phyloP scores from a whole-genome alignment of 805 yeast genomes.

The Saccharomycopsis sp. region DNA sequence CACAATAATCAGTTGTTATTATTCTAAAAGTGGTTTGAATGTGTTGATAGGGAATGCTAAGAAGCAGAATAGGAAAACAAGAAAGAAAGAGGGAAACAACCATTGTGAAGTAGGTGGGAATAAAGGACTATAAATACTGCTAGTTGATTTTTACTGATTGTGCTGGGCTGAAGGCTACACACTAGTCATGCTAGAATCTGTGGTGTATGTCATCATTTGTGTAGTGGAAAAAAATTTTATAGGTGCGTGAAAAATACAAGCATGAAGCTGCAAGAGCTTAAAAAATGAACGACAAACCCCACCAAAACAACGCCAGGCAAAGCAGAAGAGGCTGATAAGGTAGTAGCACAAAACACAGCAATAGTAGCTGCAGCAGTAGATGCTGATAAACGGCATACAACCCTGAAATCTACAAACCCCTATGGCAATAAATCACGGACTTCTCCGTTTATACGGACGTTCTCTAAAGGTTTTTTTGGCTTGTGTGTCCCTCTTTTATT shows the following conservation, averaged over 20 bases:
- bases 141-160: too few species aligned
- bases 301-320: background rate
- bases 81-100: too few species aligned
- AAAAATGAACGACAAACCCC: background rate
- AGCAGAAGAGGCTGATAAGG: background rate
- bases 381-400: too few species aligned
- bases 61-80: too few species aligned
- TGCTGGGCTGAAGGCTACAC: background rate
- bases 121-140: background rate
- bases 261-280: background rate
- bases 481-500: background rate
- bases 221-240: background rate
- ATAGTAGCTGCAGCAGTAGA: background rate
- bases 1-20: background rate
- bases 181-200: background rate
- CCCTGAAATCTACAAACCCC: background rate
- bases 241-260: background rate
- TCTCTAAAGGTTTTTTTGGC: background rate
- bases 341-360: too few species aligned
- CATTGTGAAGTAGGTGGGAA: background rate
- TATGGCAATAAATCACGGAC: background rate
- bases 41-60: too few species aligned
- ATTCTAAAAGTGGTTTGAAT: too few species aligned
- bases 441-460: background rate
- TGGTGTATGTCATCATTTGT: background rate